Conservation (phyloP, 1,139 yeast species). For the Yamadazyma diospyri region DNA sequence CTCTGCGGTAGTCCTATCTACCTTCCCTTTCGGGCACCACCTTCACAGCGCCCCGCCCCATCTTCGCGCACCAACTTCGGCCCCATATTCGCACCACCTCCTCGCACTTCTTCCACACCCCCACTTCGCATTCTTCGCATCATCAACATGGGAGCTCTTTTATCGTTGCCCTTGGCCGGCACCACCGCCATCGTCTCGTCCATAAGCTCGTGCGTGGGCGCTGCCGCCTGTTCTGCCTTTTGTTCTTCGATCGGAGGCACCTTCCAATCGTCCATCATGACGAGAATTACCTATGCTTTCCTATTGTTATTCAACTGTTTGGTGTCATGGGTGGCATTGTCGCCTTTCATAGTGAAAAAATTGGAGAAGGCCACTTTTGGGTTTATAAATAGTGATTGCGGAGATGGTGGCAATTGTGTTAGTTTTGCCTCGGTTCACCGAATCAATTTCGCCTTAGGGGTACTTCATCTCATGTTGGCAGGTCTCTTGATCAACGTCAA, state of each 20-base stretch:
- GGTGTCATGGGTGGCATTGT: slow-evolving; percentile 85
- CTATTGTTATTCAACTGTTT: slow-evolving; percentile 74
- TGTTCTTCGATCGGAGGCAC: slow-evolving; percentile 62
- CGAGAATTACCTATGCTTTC: slow-evolving; percentile 78
- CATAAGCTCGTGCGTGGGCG: slow-evolving; percentile 79
- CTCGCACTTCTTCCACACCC: too few relatives aligned
- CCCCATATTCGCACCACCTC: too few relatives aligned
- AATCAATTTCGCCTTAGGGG: slow-evolving; percentile 82
- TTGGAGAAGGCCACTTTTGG: slow-evolving; percentile 74
- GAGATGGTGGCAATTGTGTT: slow-evolving; percentile 79
- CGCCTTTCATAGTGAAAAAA: slow-evolving; percentile 74
- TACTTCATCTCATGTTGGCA: slow-evolving; percentile 73
- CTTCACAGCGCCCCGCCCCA: too few relatives aligned
- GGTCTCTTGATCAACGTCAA: slow-evolving; percentile 65
- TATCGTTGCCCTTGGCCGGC: slow-evolving; percentile 69
- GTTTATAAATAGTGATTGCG: slow-evolving; percentile 53
- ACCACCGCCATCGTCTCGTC: slow-evolving; percentile 46
- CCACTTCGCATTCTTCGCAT: too few relatives aligned
- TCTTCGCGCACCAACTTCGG: too few relatives aligned
- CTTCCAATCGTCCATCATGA: slow-evolving; percentile 59
- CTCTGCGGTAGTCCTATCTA: too few relatives aligned
- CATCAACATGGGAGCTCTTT: slow-evolving; percentile 81
- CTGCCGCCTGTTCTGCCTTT: slow-evolving; percentile 73
- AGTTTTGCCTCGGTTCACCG: slow-evolving; percentile 94
- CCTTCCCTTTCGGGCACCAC: too few relatives aligned